Evolutionary conservation across 2,329 filamentous ascomycete genomes (phyloP).

Genomic region (Aureobasidium sp.): DNA sequence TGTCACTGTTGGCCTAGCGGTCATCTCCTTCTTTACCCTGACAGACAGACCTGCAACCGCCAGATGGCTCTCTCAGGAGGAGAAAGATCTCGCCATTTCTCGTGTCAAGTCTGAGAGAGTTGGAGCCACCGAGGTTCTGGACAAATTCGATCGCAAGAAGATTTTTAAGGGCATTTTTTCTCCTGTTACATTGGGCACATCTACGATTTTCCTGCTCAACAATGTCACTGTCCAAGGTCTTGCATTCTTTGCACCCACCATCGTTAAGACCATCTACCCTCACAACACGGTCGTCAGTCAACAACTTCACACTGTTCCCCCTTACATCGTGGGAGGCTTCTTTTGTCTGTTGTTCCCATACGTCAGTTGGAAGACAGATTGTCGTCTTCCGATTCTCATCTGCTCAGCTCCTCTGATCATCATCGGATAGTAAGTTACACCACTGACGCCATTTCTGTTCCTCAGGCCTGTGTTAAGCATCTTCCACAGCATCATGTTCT

Average conservation of each 20-base stretch:
- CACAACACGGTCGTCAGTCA: slow-evolving; percentile 48
- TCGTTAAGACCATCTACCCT: slow-evolving; percentile 61
- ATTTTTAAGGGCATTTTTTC: slow-evolving; percentile 53
- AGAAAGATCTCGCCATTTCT: slow-evolving; percentile 58
- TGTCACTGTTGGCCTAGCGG: slow-evolving; percentile 48
- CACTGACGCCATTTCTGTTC: no score
- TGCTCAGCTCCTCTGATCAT: slow-evolving; percentile 55
- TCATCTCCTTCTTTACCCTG: slow-evolving; percentile 55
- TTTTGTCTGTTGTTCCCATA: slow-evolving; percentile 56
- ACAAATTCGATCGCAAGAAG: slow-evolving; percentile 53
- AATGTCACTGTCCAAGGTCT: slow-evolving; percentile 65
- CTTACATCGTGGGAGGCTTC: slow-evolving; percentile 60
- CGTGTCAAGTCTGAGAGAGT: slow-evolving; percentile 62
- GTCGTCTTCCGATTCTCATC: slow-evolving; percentile 53
- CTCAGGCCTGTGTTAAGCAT: background rate
- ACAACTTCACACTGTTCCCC: slow-evolving; percentile 63
- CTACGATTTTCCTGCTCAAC: slow-evolving; percentile 54
- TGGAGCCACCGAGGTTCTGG: slow-evolving; percentile 53
- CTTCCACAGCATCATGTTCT: slow-evolving; percentile 48
- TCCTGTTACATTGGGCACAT: slow-evolving; percentile 50
- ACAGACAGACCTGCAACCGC: slow-evolving; percentile 63
- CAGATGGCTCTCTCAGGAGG: slow-evolving; percentile 54
- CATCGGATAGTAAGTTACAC: slow-evolving; percentile 44
- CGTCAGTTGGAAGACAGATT: slow-evolving; percentile 53
- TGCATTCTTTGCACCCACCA: slow-evolving; percentile 62